Conservation (phyloP, 148 eudicot genomes). For the Chenopodium berlandieri region DNA sequence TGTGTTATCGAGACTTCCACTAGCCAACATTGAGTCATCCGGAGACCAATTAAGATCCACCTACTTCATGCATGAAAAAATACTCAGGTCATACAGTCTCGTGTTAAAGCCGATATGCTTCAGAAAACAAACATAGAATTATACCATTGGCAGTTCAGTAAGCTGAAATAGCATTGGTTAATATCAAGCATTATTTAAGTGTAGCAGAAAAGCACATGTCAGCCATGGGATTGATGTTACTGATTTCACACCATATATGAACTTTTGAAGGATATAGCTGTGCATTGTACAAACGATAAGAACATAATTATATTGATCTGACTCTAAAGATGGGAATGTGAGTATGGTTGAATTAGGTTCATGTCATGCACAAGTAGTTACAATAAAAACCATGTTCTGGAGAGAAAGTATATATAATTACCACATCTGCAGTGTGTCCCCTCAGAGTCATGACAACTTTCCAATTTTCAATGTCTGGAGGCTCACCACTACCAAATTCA, state of each 20-base stretch:
- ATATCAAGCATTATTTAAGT: background rate
- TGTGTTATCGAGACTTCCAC: conserved; percentile 94
- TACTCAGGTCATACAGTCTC: conserved; percentile 40
- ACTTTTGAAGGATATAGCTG: conserved; percentile 11
- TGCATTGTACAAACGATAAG: background rate
- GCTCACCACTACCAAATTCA: conserved; percentile 98
- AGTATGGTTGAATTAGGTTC: background rate
- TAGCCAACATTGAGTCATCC: conserved; percentile 91
- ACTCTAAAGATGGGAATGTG: background rate
- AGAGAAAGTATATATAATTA: conserved; percentile 38
- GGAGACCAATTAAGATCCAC: conserved; percentile 99
- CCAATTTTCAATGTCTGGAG: conserved; percentile 97
- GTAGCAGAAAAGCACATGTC: background rate
- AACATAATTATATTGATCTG: background rate
- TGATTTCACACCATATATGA: background rate
- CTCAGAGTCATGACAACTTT: conserved; percentile 87
- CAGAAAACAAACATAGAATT: background rate
- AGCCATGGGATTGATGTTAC: background rate
- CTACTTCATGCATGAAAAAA: conserved; percentile 82
- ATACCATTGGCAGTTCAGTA: background rate
- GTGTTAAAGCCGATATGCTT: conserved; percentile 8
- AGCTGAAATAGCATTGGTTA: background rate
- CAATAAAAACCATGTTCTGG: background rate
- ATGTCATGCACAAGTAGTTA: background rate
- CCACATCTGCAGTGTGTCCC: conserved; percentile 99